Base-by-base conservation (phyloP, 1,139 yeast genomes). In the Debaryomyces singareniensis region DNA sequence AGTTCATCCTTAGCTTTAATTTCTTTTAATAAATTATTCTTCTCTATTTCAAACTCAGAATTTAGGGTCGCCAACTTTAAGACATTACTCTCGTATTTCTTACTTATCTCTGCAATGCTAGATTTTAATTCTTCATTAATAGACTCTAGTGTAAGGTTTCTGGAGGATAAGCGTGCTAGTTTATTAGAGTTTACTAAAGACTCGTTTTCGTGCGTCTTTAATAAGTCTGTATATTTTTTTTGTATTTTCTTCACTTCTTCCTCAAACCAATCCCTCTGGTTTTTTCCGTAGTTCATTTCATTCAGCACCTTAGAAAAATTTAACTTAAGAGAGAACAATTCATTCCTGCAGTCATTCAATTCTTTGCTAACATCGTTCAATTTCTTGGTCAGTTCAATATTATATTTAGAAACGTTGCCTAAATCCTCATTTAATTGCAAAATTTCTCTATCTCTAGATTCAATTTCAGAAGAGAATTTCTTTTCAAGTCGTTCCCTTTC, bases 1-100 rank as follows among this genome's bases (percentile, higher is more conserved):
- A 79, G 54, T 29, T 84, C 75, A 35, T 78, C 78, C 49, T 81
- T 86, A 23, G 75, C 57, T 2, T 74, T 55, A 46, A 82, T 60
- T 44, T 85, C 95, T 31, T 70, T 71, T 26, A 75, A 54, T 43
- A 75, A 77, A 26, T 71, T 75, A 18, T 74, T 72, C 37, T 72
- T 75, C 29, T 51, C 58, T 12, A 49, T 39, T 29, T 60, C 62
- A 22, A 38, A 40, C 24, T 53, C 49, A 4, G 51, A 44, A 29
- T 52, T 55, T 13, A 51, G 37, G n/a, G 46, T 45, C 2, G 57
- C 42, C 15, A 66, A 63, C 5, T 60, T 43, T 1, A 71, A 55
- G 5, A 67, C 47, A 28, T 68, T 62, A 34, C 68, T 74, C 29
- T 71, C 75, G 12, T 77, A 46, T 14, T 65, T 62, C 32, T 35